A percentile compares a stretch with the other conserved stretches of the same genome.
Conservation (phyloP, 495 filamentous ascomycete species). For the Lophium mytilinum region DNA sequence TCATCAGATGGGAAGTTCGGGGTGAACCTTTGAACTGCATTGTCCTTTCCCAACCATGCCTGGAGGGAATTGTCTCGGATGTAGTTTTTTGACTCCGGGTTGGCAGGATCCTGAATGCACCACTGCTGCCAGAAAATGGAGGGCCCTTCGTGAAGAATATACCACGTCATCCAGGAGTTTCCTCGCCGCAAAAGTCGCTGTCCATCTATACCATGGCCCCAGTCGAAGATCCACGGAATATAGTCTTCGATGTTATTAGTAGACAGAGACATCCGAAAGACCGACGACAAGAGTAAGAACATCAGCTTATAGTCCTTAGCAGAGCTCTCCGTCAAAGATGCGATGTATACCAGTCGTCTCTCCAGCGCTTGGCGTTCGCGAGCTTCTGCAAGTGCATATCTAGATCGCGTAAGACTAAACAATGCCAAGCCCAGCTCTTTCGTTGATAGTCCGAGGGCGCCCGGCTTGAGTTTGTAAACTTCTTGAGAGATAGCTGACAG, state of each 20-base stretch:
- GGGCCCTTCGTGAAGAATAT: conserved; percentile 18
- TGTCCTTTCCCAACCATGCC: conserved; percentile 12
- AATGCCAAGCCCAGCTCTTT: conserved; percentile 8
- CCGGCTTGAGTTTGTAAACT: conserved; percentile 2
- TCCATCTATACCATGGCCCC: conserved; percentile 15
- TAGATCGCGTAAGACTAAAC: conserved; percentile 7
- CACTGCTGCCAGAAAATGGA: conserved; percentile 20
- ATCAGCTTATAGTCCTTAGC: conserved; percentile 22
- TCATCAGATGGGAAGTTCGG: conserved; percentile 12
- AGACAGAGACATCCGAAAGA: conserved; percentile 12
- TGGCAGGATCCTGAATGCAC: conserved; percentile 1
- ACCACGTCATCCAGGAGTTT: conserved; percentile 23
- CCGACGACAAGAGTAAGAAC: conserved; percentile 17
- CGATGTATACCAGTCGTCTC: conserved; percentile 10
- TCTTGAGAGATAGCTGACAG: conserved; percentile 16
- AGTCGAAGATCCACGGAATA: conserved; percentile 20
- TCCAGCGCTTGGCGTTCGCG: conserved; percentile 10
- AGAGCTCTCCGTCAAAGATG: background rate
- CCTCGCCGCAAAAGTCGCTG: conserved; percentile 14
- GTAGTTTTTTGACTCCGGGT: conserved; percentile 8
- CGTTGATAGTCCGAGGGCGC: background rate
- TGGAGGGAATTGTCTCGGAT: conserved; percentile 15
- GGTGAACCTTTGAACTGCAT: conserved; percentile 6
- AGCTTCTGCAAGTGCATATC: conserved; percentile 4
- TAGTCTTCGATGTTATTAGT: conserved; percentile 7